A percentile compares a stretch with the other conserved stretches of the same genome.
These are phyloP conservation scores for Flaveria bidentis DNA, from an alignment of 129 eudicot genomes.

Conservation along the genomic window DNA sequence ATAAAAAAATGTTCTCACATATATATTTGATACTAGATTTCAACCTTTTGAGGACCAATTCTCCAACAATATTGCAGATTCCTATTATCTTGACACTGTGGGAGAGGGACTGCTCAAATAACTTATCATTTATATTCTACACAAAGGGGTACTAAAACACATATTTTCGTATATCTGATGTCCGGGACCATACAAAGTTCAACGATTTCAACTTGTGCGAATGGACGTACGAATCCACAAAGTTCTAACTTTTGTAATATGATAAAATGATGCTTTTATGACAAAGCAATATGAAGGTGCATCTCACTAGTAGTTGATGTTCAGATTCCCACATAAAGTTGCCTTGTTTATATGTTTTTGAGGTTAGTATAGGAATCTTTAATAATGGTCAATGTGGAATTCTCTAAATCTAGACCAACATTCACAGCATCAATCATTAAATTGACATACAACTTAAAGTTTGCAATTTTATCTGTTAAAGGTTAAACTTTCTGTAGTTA, in stretches of 20 bases:
- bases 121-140: not conserved
- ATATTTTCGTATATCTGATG: slow-evolving; percentile 21
- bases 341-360: too few species aligned
- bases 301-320: slow-evolving; percentile 18
- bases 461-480: not conserved
- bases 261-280: slow-evolving; percentile 29
- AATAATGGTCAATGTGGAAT: not conserved
- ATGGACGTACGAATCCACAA: slow-evolving; percentile 46
- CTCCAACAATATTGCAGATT: slow-evolving; percentile 28
- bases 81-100: slow-evolving; percentile 15
- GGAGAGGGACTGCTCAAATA: slow-evolving; percentile 15
- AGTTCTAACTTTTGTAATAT: slow-evolving; percentile 11
- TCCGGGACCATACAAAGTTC: slow-evolving; percentile 37
- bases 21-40: not conserved
- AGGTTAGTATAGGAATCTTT: too few species aligned
- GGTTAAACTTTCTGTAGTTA: not conserved
- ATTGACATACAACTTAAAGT: slow-evolving; percentile 12
- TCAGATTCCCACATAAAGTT: too few species aligned
- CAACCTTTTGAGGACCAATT: slow-evolving; percentile 23
- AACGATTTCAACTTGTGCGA: slow-evolving; percentile 35
- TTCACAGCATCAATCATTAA: slow-evolving; percentile 11
- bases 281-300: slow-evolving; percentile 25
- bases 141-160: slow-evolving; percentile 2
- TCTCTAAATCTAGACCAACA: slow-evolving; percentile 25
- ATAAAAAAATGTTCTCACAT: not conserved